phyloP scores from a whole-genome alignment of 805 yeast genomes.

The Candida jianshihensis region DNA sequence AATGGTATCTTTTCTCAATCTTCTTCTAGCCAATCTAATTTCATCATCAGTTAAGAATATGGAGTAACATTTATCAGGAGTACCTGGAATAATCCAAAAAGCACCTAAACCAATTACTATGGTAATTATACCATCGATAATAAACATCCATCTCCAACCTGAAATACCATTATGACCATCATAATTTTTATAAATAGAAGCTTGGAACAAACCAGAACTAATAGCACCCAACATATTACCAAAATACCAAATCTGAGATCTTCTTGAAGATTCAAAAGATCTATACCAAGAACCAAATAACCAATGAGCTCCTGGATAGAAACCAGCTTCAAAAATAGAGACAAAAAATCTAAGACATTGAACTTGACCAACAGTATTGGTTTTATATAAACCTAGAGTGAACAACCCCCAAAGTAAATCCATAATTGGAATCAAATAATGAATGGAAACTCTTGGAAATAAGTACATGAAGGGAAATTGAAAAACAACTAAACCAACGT shows the following conservation, averaged over 20 bases:
- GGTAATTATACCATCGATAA: slow-evolving; percentile 56
- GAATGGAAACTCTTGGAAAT: slow-evolving; percentile 46
- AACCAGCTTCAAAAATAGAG: slow-evolving; percentile 58
- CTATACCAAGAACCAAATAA: slow-evolving; percentile 50
- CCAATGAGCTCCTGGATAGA: slow-evolving; percentile 52
- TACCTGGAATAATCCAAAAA: slow-evolving; percentile 43
- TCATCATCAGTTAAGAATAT: slow-evolving; percentile 49
- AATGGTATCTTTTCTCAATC: slow-evolving; percentile 30
- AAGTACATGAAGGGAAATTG: slow-evolving; percentile 57
- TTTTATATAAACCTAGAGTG: slow-evolving; percentile 44
- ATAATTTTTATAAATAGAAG: slow-evolving; percentile 24
- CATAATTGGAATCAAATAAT: slow-evolving; percentile 36
- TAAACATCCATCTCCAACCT: slow-evolving; percentile 72
- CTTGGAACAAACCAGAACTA: slow-evolving; percentile 56
- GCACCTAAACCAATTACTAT: slow-evolving; percentile 31
- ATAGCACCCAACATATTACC: slow-evolving; percentile 58
- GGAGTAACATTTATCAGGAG: slow-evolving; percentile 50
- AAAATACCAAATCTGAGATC: slow-evolving; percentile 52
- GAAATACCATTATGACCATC: slow-evolving; percentile 45
- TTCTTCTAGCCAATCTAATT: slow-evolving; percentile 40
- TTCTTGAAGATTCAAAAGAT: slow-evolving; percentile 46
- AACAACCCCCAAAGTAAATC: slow-evolving; percentile 60
- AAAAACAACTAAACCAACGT: slow-evolving; percentile 51
- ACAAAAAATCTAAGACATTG: slow-evolving; percentile 56
- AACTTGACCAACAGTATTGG: slow-evolving; percentile 38